phyloP scores from a whole-genome alignment of 352 stramenopile genomes.

The Phytopythium delawarense region DNA sequence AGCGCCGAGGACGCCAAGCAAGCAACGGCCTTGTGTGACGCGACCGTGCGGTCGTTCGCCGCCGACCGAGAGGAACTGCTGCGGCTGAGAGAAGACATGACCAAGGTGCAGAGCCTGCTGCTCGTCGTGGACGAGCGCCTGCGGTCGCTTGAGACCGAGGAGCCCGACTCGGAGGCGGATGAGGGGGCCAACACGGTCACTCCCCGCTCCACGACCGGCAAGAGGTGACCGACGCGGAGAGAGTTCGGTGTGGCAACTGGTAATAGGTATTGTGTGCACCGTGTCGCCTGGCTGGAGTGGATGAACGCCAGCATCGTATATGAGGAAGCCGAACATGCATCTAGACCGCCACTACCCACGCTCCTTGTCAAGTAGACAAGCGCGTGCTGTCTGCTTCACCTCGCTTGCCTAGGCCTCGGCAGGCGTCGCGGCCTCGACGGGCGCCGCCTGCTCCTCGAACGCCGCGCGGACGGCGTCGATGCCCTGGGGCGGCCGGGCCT shows the following conservation, averaged over 20 bases:
- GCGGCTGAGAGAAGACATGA: slow-evolving; percentile 65
- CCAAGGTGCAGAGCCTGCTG: slow-evolving; percentile 73
- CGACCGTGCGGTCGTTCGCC: slow-evolving; percentile 33
- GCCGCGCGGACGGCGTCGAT: slow-evolving; percentile 45
- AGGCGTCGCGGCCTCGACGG: background rate
- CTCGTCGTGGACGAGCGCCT: slow-evolving; percentile 71
- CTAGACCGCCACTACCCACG: background rate
- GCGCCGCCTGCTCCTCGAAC: slow-evolving; percentile 32
- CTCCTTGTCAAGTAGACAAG: background rate
- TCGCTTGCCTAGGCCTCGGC: slow-evolving; percentile 1
- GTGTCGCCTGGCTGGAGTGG: background rate
- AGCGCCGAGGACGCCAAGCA: slow-evolving; percentile 16
- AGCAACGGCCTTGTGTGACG: slow-evolving; percentile 26
- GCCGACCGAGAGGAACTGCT: slow-evolving; percentile 44
- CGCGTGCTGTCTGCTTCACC: background rate
- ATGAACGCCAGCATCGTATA: background rate
- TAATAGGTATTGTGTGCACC: background rate
- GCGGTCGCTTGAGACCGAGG: slow-evolving; percentile 49
- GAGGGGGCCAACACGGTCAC: background rate
- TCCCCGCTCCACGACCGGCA: background rate
- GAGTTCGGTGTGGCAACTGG: background rate
- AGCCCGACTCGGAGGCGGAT: slow-evolving; percentile 32
- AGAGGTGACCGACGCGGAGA: background rate
- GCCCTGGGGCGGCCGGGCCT: slow-evolving; percentile 59
- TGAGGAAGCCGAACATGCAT: background rate